Evolutionary conservation across 441 rosid species (phyloP), one percentile per base, ranked within the genome.

Genomic region (Adansonia madagascariensis): DNA sequence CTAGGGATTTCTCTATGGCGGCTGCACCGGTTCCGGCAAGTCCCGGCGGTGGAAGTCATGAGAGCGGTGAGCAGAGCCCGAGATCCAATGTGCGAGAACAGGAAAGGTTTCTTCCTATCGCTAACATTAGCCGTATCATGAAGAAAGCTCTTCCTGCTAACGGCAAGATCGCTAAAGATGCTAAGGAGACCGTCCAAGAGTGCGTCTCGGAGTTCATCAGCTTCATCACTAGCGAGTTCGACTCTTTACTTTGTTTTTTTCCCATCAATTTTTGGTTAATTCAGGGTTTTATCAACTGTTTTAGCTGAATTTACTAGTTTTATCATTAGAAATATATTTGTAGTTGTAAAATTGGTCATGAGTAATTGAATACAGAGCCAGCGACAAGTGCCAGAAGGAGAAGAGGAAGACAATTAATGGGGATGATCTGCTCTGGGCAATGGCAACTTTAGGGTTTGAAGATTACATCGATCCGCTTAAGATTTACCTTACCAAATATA

Each of bases 161-260:
- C 75, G 99, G 98, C 5, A 96, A 96, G 86, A 93, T 96, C 62
- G 97, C 98, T 41, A 94, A 96, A 86, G 99, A 96, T 50, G 92
- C 98, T 31, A 96, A 96, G 80, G 99, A 96, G 84, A 94, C 91
- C 75, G 90, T 96, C 14, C 98, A 96, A 84, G 99, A 96, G 77
- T 96, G 99, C 79, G 97, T 96, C 57, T 94, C 98, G 39, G 98
- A 96, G 84, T 96, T 96, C 79, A 96, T 96, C 84, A 91, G 98
- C 87, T 96, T 94, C 89, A 75, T 96, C 85, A 96, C 99, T 68
- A 93, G 98, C 98, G 99, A 96, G 99, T 96, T 82, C 52, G 82
- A 0, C 14, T 47, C 56, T 15, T 35, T 35, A 7, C 18, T 39
- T 27, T 20, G 8, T 47, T 74, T 52, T 52, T 52, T 52, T 24